Base-by-base conservation (phyloP, 129 eudicot species). In the Flaveria bidentis region DNA sequence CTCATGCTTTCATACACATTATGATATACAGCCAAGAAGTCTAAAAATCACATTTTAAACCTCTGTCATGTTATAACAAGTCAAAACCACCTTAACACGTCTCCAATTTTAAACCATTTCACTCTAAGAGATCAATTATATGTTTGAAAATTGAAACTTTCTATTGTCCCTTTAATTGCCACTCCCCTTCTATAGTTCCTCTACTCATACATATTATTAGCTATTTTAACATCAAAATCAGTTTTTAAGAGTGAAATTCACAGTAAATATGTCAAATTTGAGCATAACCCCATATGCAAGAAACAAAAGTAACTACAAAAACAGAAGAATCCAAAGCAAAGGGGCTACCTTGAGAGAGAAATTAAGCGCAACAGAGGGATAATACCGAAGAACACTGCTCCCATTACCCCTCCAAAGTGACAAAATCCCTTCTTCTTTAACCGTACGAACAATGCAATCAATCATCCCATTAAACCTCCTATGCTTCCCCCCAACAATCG, bases 321-420 rank as follows among this genome's bases (percentile, higher is more conserved):
- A 53, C 30, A 57, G 22, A 26, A 17, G 1, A 1, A 14, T 1
- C 11, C 45, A 12, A 44, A 73, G 41, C 6, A 66, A 23, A 53
- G 52, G 7, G 62, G 39, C 6, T 88, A 94, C 98, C 98, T 94
- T 94, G 75, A 94, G 96, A 25, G 98, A 94, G 84, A 94, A 94
- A 84, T 94, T 94, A 67, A 94, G 98, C 72, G 98, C 97, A 69
- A 94, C 97, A 22, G 97, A 94, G 1, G 98, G 98, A 68, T 94
- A 94, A 82, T 94, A 94, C 22, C 98, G 81, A 52, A 94, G 86
- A 76, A 94, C 96, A 83, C 98, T 91, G 81, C 97, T 94, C n/a
- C 97, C 98, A 83, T 94, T 94, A 42, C 98, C 98, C 80, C 98
- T 94, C 98, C 98, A 94, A 70, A 94, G 84, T 6, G 98, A 94